Percentiles rank a stretch among this genome's conserved stretches.
phyloP scores from a whole-genome alignment of 1,139 yeast genomes.

The Taiozyma sp. region DNA sequence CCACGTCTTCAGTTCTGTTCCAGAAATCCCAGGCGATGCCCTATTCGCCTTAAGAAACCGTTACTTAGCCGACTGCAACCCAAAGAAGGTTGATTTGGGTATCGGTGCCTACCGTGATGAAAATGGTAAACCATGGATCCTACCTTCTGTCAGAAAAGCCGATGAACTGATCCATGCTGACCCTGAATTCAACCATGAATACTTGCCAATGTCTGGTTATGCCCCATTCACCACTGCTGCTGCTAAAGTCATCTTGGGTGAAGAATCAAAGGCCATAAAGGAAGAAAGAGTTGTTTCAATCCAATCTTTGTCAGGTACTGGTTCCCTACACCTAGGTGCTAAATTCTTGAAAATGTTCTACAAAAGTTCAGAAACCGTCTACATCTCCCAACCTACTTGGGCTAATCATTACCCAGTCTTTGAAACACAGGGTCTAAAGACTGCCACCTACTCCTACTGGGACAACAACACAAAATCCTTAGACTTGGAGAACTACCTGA shows the following conservation, averaged over 20 bases:
- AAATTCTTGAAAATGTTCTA: constrained; percentile 54
- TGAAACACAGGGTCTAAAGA: constrained; percentile 55
- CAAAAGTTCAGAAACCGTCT: constrained; percentile 42
- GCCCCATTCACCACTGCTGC: constrained; percentile 66
- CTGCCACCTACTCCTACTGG: constrained; percentile 78
- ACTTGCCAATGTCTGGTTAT: constrained; percentile 77
- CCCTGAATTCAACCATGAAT: constrained; percentile 82
- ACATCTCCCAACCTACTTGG: constrained; percentile 92
- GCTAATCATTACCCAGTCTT: constrained; percentile 89
- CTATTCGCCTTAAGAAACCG: constrained; percentile 80
- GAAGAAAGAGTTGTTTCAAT: constrained; percentile 61
- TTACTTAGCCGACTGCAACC: constrained; percentile 55
- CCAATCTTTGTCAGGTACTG: constrained; percentile 93
- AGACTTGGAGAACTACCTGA: constrained; percentile 62
- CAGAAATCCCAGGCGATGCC: constrained; percentile 69
- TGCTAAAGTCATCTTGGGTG: constrained; percentile 76
- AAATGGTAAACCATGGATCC: constrained; percentile 88
- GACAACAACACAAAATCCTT: constrained; percentile 55
- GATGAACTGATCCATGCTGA: constrained; percentile 51
- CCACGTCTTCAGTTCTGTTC: constrained; percentile 33
- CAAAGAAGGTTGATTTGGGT: constrained; percentile 74
- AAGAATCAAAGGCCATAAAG: constrained; percentile 46
- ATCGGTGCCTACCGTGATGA: constrained; percentile 97
- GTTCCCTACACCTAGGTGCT: constrained; percentile 89
- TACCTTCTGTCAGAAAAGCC: constrained; percentile 76